These are phyloP conservation scores for Coccinonectria pachysandricola DNA, from an alignment of 2,329 filamentous ascomycete genomes.

Conservation along the genomic window DNA sequence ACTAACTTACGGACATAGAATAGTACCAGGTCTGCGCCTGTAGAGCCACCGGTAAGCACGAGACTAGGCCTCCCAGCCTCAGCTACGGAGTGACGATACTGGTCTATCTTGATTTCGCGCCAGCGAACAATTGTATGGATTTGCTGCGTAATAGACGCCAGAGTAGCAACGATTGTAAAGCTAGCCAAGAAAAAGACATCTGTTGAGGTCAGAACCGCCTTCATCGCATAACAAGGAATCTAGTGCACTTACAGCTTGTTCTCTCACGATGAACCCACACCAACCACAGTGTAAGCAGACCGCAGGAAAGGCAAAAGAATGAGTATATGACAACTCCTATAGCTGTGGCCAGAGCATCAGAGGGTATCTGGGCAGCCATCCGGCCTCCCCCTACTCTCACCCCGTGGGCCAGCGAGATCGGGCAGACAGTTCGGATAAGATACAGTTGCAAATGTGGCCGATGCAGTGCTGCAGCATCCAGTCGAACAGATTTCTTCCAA, in stretches of 20 bases:
- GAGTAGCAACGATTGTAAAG: slow-evolving; percentile 25
- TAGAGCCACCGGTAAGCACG: slow-evolving; percentile 30
- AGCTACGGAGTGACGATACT: slow-evolving; percentile 26
- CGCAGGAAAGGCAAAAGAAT: slow-evolving; percentile 2
- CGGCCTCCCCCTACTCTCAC: too few relatives aligned
- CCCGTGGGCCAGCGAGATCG: too few relatives aligned
- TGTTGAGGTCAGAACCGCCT: slow-evolving; percentile 8
- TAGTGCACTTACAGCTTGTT: slow-evolving; percentile 28
- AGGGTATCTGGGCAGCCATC: slow-evolving; percentile 5
- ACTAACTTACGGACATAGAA: slow-evolving; percentile 36
- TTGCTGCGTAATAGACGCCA: slow-evolving; percentile 32
- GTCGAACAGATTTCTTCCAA: too few relatives aligned
- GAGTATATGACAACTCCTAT: slow-evolving; percentile 6
- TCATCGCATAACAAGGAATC: not conserved
- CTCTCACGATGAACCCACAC: slow-evolving; percentile 30
- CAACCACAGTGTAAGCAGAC: slow-evolving; percentile 17
- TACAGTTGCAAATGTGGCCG: too few relatives aligned
- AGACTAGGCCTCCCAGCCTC: slow-evolving; percentile 30
- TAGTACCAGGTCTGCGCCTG: slow-evolving; percentile 30
- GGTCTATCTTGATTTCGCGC: slow-evolving; percentile 28
- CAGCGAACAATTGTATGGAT: slow-evolving; percentile 30
- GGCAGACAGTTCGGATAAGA: too few relatives aligned
- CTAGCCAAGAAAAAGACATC: slow-evolving; percentile 31
- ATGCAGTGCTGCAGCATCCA: too few relatives aligned
- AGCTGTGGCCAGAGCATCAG: slow-evolving; percentile 2